Conservation (phyloP, 225 moss, liverwort and hornwort species). For the Thuidium tamariscinum region DNA sequence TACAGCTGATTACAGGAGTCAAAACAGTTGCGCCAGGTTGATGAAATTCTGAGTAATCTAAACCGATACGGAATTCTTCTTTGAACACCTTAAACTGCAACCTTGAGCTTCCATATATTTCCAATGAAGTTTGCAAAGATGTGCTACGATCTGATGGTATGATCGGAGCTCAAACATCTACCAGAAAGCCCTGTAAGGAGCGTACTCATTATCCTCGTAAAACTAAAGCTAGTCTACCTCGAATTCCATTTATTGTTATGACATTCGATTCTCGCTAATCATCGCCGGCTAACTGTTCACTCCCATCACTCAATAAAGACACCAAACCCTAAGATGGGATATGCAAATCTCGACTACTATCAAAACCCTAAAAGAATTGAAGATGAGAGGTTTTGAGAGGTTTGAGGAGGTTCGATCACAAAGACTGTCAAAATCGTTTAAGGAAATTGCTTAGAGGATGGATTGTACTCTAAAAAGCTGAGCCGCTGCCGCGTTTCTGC, state of each 20-base stretch:
- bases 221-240: background rate
- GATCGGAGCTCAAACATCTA: background rate
- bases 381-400: background rate
- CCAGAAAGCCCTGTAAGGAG: background rate
- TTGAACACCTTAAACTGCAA: background rate
- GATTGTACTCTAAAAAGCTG: conserved; percentile 46
- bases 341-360: background rate
- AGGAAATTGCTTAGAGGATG: background rate
- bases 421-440: background rate
- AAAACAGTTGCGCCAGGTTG: background rate
- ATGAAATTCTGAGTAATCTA: background rate
- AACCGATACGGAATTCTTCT: background rate
- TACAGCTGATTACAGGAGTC: background rate
- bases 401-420: background rate
- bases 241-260: background rate
- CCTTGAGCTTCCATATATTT: background rate
- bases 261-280: background rate
- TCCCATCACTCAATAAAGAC: background rate
- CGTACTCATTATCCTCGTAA: background rate
- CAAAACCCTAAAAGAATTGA: background rate
- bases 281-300: background rate
- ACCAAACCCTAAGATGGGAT: background rate
- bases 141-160: background rate
- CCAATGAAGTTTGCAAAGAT: background rate
- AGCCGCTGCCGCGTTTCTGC: conserved; percentile 84